Evolutionary conservation across 306 rosid genomes (phyloP), one percentile per base, ranked within the genome.

Genomic region (Ormosia semicastrata): DNA sequence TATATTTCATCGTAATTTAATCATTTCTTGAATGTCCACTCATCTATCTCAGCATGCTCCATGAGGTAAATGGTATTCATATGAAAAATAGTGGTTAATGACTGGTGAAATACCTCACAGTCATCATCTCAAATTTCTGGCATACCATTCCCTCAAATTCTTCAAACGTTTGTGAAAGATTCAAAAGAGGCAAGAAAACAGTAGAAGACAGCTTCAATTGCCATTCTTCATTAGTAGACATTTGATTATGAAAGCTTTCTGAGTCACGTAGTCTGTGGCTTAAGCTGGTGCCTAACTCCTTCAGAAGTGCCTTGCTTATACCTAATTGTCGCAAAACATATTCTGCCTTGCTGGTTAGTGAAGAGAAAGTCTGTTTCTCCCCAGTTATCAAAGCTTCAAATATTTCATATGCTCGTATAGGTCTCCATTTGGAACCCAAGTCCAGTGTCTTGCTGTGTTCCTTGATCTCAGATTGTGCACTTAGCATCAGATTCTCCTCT

Each of bases 301-400:
- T 77, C 4, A 85, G 15, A 33, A 83, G 65, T 68, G 66, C 83
- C 85, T 88, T 88, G 67, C 89, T 62, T 29, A 41, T 80, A 17
- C 87, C 88, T 88, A 90, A 75, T 40, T 90, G 94, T 30, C 82
- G 89, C 85, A 82, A 70, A 18, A 73, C 84, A 80, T 86, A 86
- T 76, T 80, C 93, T 2, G 83, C 89, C 86, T 91, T 88, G 64
- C 75, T 85, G 33, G 83, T 83, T 30, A 80, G 81, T 33, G 92
- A 90, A 47, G 75, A 74, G 34, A 81, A 85, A 11, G 88, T 71
- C 1, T 77, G 71, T 73, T 87, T 90, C 65, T 89, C 89, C 1
- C 81, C 92, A 7, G 78, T 76, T 60, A 80, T 9, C 81, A 84
- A 52, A 57, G 78, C 90, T 76, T 79, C 87, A 54, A 71, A 82